Percentiles rank a stretch among this genome's conserved stretches.
These are phyloP conservation scores for Nakaseomyces bracarensis DNA, from an alignment of 1,139 yeast genomes.

Conservation along the genomic window DNA sequence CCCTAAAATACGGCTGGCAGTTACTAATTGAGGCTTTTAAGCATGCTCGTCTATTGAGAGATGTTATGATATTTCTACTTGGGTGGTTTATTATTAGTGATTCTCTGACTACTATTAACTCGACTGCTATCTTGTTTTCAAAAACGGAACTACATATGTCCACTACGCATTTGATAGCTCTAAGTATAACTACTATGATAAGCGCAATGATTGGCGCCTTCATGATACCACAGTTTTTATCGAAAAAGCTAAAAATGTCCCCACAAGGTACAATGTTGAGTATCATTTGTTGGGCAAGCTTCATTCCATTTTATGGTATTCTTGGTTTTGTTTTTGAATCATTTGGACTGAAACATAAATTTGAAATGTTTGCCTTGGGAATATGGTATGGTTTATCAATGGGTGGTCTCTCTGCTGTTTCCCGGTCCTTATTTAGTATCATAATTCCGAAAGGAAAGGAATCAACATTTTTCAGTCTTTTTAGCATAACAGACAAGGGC, in stretches of 20 bases:
- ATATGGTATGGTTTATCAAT: constrained; percentile 63
- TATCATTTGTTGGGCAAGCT: constrained; percentile 49
- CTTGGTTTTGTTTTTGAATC: constrained; percentile 45
- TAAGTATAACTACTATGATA: constrained; percentile 54
- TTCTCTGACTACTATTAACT: constrained; percentile 62
- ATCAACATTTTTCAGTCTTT: constrained; percentile 59
- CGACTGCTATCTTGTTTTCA: constrained; percentile 65
- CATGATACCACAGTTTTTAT: constrained; percentile 41
- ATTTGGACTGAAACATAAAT: constrained; percentile 49
- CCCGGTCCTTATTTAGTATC: constrained; percentile 54
- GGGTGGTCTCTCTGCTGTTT: constrained; percentile 58
- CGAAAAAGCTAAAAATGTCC: constrained; percentile 35
- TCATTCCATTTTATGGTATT: constrained; percentile 60
- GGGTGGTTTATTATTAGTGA: constrained; percentile 70
- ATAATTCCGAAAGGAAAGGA: constrained; percentile 64
- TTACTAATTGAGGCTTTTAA: constrained; percentile 45
- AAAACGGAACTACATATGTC: constrained; percentile 57
- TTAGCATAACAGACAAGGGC: constrained; percentile 67
- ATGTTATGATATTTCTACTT: constrained; percentile 48
- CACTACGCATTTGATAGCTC: constrained; percentile 49
- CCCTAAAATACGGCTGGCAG: constrained; percentile 49
- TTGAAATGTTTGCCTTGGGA: constrained; percentile 58
- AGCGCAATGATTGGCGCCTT: constrained; percentile 59
- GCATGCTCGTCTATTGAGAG: constrained; percentile 49
- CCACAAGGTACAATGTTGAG: constrained; percentile 43